phyloP scores from a whole-genome alignment of 2,329 filamentous ascomycete species.

The Penicillium sp. region DNA sequence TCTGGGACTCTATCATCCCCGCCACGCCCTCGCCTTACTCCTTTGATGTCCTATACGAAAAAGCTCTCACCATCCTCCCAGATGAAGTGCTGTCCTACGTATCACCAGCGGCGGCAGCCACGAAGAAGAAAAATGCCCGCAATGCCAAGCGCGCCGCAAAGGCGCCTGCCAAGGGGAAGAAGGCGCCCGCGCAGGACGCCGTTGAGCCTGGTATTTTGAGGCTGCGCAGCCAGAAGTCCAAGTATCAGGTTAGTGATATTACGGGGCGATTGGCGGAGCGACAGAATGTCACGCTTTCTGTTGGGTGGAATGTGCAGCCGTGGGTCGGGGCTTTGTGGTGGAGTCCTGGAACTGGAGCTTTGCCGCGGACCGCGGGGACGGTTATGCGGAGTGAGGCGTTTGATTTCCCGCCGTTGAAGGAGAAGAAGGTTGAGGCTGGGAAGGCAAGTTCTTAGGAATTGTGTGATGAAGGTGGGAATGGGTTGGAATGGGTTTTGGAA shows the following conservation, averaged over 20 bases:
- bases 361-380: constrained; percentile 48
- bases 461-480: too few species aligned
- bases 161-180: constrained; percentile 6
- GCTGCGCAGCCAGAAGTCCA: constrained; percentile 79
- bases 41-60: constrained; percentile 33
- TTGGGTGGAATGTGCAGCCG: constrained; percentile 96
- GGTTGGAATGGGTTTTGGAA: too few species aligned
- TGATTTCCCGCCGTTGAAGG: constrained; percentile 52
- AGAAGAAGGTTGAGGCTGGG: constrained; percentile 27
- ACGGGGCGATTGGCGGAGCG: constrained; percentile 68
- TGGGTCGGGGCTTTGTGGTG: constrained; percentile 89
- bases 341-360: constrained; percentile 53
- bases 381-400: constrained; percentile 50
- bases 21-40: constrained; percentile 47
- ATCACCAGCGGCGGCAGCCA: too few species aligned
- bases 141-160: constrained; percentile 8
- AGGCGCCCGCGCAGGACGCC: constrained; percentile 7
- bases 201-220: constrained; percentile 57
- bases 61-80: constrained; percentile 27
- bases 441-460: constrained; percentile 4
- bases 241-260: constrained; percentile 95
- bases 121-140: neutral
- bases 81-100: constrained; percentile 3
- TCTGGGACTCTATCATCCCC: constrained; percentile 95
- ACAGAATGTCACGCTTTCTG: constrained; percentile 66